Conservation (phyloP, 78 protist species). For the slime mould (Dictyostelium discoideum) region DNA sequence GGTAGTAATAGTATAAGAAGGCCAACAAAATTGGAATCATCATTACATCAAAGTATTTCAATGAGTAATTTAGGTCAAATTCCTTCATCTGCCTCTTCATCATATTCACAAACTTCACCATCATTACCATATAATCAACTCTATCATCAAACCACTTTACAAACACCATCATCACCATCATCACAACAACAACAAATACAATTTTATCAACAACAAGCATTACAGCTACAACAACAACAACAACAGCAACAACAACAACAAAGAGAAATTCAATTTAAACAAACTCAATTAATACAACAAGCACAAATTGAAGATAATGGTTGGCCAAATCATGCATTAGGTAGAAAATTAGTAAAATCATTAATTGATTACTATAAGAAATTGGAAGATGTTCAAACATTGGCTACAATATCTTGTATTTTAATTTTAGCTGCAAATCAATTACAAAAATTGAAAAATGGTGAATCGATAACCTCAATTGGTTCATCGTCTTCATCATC, state of each 20-base stretch:
- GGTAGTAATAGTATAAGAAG: background rate
- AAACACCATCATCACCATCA: background rate
- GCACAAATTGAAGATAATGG: slow-evolving; percentile 21
- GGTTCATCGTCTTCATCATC: background rate
- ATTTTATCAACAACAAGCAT: no score
- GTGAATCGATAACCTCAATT: background rate
- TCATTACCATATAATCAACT: background rate
- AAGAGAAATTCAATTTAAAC: background rate
- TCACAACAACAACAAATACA: background rate
- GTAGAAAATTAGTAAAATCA: slow-evolving; percentile 51
- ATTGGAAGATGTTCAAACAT: slow-evolving; percentile 73
- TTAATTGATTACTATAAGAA: slow-evolving; percentile 46
- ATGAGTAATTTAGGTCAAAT: background rate
- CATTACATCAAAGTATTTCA: background rate
- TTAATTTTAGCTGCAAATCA: slow-evolving; percentile 49
- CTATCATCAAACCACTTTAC: background rate
- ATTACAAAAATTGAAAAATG: slow-evolving; percentile 4
- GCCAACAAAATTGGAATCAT: background rate
- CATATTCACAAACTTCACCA: background rate
- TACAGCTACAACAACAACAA: background rate
- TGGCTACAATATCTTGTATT: slow-evolving; percentile 45
- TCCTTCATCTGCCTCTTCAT: background rate
- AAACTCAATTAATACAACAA: background rate
- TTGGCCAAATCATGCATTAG: slow-evolving; percentile 74
- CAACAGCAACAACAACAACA: background rate